phyloP scores from a whole-genome alignment of 345 rosid genomes.

The Punica granatum region DNA sequence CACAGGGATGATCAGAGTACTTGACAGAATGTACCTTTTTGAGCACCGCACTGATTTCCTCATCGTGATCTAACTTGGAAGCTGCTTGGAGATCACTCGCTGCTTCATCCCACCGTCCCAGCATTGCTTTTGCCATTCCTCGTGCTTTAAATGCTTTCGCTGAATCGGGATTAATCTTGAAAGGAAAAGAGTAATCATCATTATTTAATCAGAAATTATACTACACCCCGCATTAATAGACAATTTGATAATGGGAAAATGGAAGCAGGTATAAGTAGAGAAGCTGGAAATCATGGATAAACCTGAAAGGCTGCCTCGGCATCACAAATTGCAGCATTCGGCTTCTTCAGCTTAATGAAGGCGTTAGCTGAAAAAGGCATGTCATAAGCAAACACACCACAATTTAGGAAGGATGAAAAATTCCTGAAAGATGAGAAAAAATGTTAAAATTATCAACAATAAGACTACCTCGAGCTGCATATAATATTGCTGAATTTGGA shows the following conservation, averaged over 20 bases:
- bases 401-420: not conserved
- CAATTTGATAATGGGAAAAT: not conserved
- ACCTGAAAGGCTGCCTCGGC: slow-evolving; percentile 72
- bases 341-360: slow-evolving; percentile 60
- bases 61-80: slow-evolving; percentile 78
- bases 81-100: slow-evolving; percentile 73
- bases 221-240: not conserved
- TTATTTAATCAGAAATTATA: not conserved
- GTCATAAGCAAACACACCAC: not conserved
- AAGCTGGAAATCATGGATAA: slow-evolving; percentile 11
- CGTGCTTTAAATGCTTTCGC: slow-evolving; percentile 82
- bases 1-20: not conserved
- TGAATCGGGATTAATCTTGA: slow-evolving; percentile 76
- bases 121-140: slow-evolving; percentile 72
- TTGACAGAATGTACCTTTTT: slow-evolving; percentile 45
- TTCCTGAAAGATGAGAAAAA: not conserved
- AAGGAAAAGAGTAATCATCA: slow-evolving; percentile 8
- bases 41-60: slow-evolving; percentile 53
- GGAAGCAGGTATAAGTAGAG: not conserved
- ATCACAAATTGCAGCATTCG: slow-evolving; percentile 76
- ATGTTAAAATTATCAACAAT: not conserved
- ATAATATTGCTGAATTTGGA: slow-evolving; percentile 68
- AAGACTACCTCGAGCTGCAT: slow-evolving; percentile 66
- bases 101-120: slow-evolving; percentile 79
- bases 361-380: slow-evolving; percentile 34